A percentile compares a stretch with the other conserved stretches of the same genome.
Conservation (phyloP, 495 filamentous ascomycete genomes). For the Parmelia sp. region DNA sequence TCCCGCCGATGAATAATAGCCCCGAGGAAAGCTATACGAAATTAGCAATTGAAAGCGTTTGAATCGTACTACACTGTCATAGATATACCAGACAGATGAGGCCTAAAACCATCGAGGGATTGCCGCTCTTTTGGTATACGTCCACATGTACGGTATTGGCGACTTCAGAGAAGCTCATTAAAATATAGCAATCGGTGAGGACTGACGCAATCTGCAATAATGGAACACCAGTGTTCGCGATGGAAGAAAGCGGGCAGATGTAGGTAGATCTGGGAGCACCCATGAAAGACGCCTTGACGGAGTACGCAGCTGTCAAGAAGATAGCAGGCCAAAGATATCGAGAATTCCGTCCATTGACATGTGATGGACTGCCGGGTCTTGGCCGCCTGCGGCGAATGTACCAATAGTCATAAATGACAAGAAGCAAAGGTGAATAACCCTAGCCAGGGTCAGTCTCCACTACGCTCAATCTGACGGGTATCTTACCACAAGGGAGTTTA, state of each 20-base stretch:
- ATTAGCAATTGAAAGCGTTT: neutral
- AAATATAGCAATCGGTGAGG: constrained; percentile 34
- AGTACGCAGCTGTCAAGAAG: constrained; percentile 33
- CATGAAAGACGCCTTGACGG: constrained; percentile 28
- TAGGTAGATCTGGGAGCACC: constrained; percentile 39
- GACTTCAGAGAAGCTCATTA: constrained; percentile 35
- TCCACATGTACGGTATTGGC: constrained; percentile 25
- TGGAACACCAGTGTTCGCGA: constrained; percentile 28
- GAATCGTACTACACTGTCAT: neutral
- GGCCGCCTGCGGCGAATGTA: constrained; percentile 32
- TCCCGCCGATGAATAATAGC: constrained; percentile 30
- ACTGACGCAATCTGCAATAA: constrained; percentile 29
- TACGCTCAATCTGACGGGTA: neutral
- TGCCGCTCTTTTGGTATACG: constrained; percentile 24
- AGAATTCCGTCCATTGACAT: neutral
- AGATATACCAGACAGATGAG: constrained; percentile 28
- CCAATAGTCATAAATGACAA: constrained; percentile 42
- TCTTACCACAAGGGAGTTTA: constrained; percentile 36
- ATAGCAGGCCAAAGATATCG: constrained; percentile 33
- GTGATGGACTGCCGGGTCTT: neutral
- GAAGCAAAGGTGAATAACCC: constrained; percentile 33
- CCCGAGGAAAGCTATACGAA: constrained; percentile 27
- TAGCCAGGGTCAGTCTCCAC: neutral
- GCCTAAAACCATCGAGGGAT: constrained; percentile 29
- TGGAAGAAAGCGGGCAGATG: constrained; percentile 39